These are phyloP conservation scores for Calocybe gangraenosa DNA, from an alignment of 768 basidiomycete species.

Conservation along the genomic window DNA sequence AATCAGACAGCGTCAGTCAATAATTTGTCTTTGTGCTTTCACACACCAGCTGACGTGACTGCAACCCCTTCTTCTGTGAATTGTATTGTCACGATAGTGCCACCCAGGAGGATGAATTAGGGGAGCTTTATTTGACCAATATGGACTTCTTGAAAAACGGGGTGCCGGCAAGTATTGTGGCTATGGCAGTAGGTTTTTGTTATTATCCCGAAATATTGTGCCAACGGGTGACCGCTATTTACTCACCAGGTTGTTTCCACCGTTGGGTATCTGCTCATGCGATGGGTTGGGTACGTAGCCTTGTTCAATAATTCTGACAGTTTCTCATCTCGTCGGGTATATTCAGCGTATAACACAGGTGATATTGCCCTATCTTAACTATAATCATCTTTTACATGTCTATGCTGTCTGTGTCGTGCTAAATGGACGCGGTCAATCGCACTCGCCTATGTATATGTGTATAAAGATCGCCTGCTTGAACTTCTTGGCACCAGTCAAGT, in stretches of 20 bases:
- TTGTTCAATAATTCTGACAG: background rate
- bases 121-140: conserved; percentile 80
- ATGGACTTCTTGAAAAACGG: conserved; percentile 92
- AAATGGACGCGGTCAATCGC: background rate
- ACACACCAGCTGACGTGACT: conserved; percentile 12
- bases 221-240: conserved; percentile 12
- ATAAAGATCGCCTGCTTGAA: background rate
- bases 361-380: conserved; percentile 2
- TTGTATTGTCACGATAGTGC: conserved; percentile 45
- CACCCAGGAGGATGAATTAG: conserved; percentile 92
- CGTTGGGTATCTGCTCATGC: conserved; percentile 78
- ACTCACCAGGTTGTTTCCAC: conserved; percentile 74
- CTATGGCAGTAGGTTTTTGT: conserved; percentile 58
- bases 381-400: background rate
- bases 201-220: conserved; percentile 1
- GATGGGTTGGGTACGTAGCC: conserved; percentile 56
- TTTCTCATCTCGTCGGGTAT: conserved; percentile 1
- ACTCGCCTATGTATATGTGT: background rate
- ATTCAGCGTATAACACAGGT: conserved; percentile 2
- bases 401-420: background rate
- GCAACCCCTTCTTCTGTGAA: conserved; percentile 6
- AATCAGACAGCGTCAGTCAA: conserved; percentile 96
- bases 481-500: background rate
- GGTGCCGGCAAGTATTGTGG: conserved; percentile 89
- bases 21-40: background rate